Evolutionary conservation across 2,329 filamentous ascomycete genomes (phyloP).

Genomic region (Fusarium sp.): DNA sequence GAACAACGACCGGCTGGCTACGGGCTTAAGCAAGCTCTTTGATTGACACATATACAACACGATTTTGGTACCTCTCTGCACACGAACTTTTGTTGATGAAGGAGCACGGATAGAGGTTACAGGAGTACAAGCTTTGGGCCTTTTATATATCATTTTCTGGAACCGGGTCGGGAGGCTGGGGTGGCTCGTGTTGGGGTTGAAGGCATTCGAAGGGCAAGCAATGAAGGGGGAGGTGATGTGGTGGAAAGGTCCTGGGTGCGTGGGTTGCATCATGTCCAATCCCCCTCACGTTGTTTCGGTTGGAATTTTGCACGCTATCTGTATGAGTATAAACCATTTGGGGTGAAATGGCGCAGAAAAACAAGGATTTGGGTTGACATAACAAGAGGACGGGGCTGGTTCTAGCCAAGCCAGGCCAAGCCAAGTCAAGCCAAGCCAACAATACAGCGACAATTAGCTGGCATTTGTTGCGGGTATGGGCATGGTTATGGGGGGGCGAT

Average conservation of each 20-base stretch:
- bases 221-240: conserved; percentile 11
- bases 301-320: conserved; percentile 18
- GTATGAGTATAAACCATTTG: conserved; percentile 41
- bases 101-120: conserved; percentile 44
- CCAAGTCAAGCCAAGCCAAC: conserved; percentile 6
- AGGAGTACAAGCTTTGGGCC: conserved; percentile 38
- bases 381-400: conserved; percentile 22
- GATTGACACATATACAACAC: conserved; percentile 36
- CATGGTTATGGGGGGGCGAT: too few species aligned
- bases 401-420: conserved; percentile 3
- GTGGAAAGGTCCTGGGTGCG: conserved; percentile 7
- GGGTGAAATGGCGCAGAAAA: conserved; percentile 36
- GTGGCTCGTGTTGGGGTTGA: conserved; percentile 1
- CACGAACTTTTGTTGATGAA: conserved; percentile 42
- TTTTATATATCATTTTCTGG: conserved; percentile 15
- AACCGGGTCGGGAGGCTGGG: conserved; percentile 13
- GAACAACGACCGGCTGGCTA: conserved; percentile 40
- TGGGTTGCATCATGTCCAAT: conserved; percentile 11
- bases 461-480: not conserved
- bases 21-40: conserved; percentile 27
- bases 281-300: conserved; percentile 15
- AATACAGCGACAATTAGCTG: conserved; percentile 12
- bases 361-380: conserved; percentile 29
- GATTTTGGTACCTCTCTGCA: conserved; percentile 31
- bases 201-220: conserved; percentile 6